Evolutionary conservation across 176 grass and related monocot genomes (phyloP).

Genomic region (Musa schizocarpa): DNA sequence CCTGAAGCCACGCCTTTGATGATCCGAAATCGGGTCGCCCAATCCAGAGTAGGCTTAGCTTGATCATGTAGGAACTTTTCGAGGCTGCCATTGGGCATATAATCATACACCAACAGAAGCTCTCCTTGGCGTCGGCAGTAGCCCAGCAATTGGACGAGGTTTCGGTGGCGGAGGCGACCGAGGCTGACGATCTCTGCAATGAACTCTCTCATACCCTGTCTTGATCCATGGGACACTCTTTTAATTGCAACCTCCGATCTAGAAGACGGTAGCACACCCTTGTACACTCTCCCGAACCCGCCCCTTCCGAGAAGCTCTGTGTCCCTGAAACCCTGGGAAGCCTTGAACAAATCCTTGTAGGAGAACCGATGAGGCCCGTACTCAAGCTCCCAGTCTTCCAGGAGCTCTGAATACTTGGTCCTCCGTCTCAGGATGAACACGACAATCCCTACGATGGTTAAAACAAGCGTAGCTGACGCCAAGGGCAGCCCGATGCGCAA

Average conservation of each 20-base stretch:
- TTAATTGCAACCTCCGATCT: slow-evolving; percentile 26
- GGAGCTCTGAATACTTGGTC: neutral
- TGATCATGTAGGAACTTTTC: slow-evolving; percentile 20
- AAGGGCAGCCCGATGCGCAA: neutral
- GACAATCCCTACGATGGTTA: neutral
- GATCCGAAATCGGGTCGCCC: slow-evolving; percentile 28
- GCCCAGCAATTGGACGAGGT: slow-evolving; percentile 17
- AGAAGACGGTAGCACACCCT: neutral
- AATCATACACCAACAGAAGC: slow-evolving; percentile 36
- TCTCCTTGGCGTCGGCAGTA: slow-evolving; percentile 24
- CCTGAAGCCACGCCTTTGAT: slow-evolving; percentile 33
- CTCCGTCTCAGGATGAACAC: neutral
- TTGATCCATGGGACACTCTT: slow-evolving; percentile 25
- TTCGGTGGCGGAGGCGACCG: slow-evolving; percentile 19
- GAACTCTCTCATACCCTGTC: slow-evolving; percentile 23
- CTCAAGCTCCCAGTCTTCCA: slow-evolving; percentile 24
- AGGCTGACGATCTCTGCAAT: slow-evolving; percentile 25
- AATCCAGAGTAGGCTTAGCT: neutral
- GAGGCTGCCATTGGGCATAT: slow-evolving; percentile 42
- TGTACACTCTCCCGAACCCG: slow-evolving; percentile 27
- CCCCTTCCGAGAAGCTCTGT: slow-evolving; percentile 8
- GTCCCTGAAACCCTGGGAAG: slow-evolving; percentile 16
- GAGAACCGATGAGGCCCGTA: slow-evolving; percentile 20
- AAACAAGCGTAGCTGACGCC: neutral
- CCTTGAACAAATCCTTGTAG: slow-evolving; percentile 17